Base-by-base conservation (phyloP, 192 early-diverging fungal species). In the Coemansia sp. region DNA sequence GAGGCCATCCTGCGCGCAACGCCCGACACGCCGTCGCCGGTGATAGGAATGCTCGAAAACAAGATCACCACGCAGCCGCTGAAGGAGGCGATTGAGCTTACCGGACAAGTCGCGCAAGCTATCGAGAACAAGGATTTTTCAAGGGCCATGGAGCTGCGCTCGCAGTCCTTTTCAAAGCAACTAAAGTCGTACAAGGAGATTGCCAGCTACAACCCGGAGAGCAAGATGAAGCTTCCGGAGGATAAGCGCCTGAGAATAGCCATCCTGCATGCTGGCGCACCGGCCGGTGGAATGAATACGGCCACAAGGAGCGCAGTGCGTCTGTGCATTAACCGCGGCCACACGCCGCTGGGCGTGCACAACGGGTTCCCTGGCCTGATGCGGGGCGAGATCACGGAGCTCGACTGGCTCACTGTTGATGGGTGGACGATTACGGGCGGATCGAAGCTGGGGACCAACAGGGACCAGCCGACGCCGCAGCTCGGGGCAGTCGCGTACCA, bases 261-360 rank as follows among this genome's bases (percentile, higher is more conserved):
- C 58, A 95, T 99, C 64, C 79, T 96, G 39, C 95, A 97, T 65
- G 87, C 92, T 18, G 96, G 96, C 52, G 96, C 96, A 20, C 96
- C 96, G 20, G 96, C 96, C 15, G 94, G 94, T 49, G 96, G 96
- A 37, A 96, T 97, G 94, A 99, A 97, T 78, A 88, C 95, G 34
- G 96, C 96, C 2, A 96, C 95, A 3, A 88, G 95, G 30, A 88
- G 88, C 15, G 90, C 89, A 1, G 94, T 91, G 33, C 89, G 94
- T 20, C 86, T 91, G 34, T 91, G 91, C 37, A 82, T 93, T 42
- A 93, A 93, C 80, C 89, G 90, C 59, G 96, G 96, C 0, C 94
- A 97, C 67, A 86, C 82, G 0, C 88, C 93, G 13, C 76, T 99
- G 65, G 96, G 82, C 40, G 93, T 99, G 67, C 84, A 86, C 75